A percentile compares a stretch with the other conserved stretches of the same genome.
phyloP scores from a whole-genome alignment of 1,284 basidiomycete genomes.

The Cystobasidiaceae sp. region DNA sequence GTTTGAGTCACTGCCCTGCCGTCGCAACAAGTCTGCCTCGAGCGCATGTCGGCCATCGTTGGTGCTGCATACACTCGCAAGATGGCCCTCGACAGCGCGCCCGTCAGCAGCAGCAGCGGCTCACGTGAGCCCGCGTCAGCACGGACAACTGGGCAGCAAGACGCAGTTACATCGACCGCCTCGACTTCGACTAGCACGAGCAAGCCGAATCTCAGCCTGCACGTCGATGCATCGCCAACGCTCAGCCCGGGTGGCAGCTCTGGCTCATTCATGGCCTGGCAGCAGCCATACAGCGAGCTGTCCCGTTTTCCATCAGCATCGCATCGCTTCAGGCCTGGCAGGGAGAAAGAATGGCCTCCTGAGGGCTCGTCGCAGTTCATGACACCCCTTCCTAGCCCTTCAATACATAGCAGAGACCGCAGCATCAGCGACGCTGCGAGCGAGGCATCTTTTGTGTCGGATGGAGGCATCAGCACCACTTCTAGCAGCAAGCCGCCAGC shows the following conservation, averaged over 20 bases:
- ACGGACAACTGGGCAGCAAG: neutral
- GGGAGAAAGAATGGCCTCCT: slow-evolving; percentile 10
- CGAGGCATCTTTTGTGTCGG: slow-evolving; percentile 13
- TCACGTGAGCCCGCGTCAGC: no score
- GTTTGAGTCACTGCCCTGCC: no score
- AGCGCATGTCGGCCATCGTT: no score
- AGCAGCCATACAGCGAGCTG: slow-evolving; percentile 30
- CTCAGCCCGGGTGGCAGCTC: neutral
- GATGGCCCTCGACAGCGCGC: no score
- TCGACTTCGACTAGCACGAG: neutral
- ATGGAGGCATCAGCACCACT: neutral
- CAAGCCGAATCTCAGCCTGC: slow-evolving; percentile 11
- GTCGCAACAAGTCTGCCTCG: no score
- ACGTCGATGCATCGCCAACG: slow-evolving; percentile 7
- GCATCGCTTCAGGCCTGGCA: slow-evolving; percentile 12
- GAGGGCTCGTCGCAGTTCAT: slow-evolving; percentile 23
- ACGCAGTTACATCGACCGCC: neutral
- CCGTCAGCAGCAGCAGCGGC: no score
- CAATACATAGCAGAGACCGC: slow-evolving; percentile 5
- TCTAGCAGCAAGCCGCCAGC: neutral
- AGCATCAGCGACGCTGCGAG: slow-evolving; percentile 25
- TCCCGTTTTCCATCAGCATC: slow-evolving; percentile 31
- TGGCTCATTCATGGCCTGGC: slow-evolving; percentile 7
- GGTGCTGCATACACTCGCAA: no score
- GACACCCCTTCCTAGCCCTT: slow-evolving; percentile 27